Base-by-base conservation (phyloP, 2,329 filamentous ascomycete species). In the Ophiostoma sp. region DNA sequence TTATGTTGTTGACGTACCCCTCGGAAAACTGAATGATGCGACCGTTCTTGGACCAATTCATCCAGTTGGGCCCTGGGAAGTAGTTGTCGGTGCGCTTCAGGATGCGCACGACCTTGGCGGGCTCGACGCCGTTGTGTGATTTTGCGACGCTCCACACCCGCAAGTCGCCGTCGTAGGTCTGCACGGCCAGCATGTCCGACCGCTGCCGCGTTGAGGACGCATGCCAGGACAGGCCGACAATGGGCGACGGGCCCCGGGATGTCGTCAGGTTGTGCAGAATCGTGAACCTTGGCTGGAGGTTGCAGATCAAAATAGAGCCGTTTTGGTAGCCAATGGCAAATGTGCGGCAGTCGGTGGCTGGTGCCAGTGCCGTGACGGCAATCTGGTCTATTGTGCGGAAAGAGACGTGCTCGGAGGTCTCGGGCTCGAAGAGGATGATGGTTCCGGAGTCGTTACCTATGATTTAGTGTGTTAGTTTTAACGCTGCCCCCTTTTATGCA, bases 321-420 rank as follows among this genome's bases (percentile, higher is more conserved):
- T 98, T 99, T 80, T 95, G 90, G 82, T 98, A 98, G 31, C 95
- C 96, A 82, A 99, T 96, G 6, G 96, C 95, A 86, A 97, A 98
- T 11, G 95, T 98, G 77, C 93, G 90, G 82, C 94, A 98, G 81
- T 99, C 96, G 19, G 92, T 86, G 33, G 93, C 91, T 31, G 96
- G 96, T 61, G 96, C 95, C 75, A 99, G 84, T 72, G 96, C 92
- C n/a, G 95, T 98, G 70, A 99, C 93, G 39, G 95, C 93, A 78
- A 98, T 96, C 80, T 97, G 97, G 74, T 91, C 88, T 75, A 98
- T 93, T 0, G 96, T 99, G 79, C 94, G 89, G 42, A 93, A 90
- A 4, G 94, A 97, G 63, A 97, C 90, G 80, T 98, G 94, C 81
- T 99, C 96, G 7, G 93, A 95, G 0, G 95, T 97, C 19, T 92